These are phyloP conservation scores for Colletotrichum nymphaeae DNA, from an alignment of 2,329 filamentous ascomycete genomes.

Conservation along the genomic window DNA sequence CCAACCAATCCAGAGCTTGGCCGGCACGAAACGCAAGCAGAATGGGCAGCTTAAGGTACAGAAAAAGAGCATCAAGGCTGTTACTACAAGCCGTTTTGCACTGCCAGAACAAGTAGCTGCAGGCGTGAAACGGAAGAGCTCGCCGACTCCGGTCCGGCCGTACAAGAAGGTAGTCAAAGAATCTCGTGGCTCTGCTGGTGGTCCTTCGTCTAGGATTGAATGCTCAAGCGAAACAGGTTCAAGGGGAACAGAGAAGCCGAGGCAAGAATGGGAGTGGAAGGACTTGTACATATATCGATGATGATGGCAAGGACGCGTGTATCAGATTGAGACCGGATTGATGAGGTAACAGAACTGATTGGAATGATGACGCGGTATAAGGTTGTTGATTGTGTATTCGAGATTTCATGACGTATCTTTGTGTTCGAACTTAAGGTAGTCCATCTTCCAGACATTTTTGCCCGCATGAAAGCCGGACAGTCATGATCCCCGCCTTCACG, in stretches of 20 bases:
- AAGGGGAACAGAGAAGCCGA: neutral
- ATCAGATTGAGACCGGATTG: neutral
- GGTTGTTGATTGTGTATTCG: accelerated
- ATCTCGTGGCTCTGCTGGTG: neutral
- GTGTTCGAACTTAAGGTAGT: neutral
- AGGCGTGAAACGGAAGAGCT: no score
- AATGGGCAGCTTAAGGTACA: neutral
- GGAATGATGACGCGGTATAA: neutral
- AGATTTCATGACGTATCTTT: neutral
- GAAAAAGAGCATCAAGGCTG: neutral
- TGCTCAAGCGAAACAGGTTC: neutral
- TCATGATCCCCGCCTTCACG: neutral
- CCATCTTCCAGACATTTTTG: neutral
- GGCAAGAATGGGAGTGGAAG: neutral
- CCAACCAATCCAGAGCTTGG: neutral
- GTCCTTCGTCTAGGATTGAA: neutral
- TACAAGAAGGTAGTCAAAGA: neutral
- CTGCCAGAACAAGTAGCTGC: no score
- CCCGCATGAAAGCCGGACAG: neutral
- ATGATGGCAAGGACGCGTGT: neutral
- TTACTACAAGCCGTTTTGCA: no score
- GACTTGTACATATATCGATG: no score
- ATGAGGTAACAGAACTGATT: neutral
- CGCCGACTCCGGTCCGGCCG: no score
- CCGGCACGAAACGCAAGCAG: neutral